phyloP scores from a whole-genome alignment of 1,139 yeast species.

The Yamadazyma blattariae region DNA sequence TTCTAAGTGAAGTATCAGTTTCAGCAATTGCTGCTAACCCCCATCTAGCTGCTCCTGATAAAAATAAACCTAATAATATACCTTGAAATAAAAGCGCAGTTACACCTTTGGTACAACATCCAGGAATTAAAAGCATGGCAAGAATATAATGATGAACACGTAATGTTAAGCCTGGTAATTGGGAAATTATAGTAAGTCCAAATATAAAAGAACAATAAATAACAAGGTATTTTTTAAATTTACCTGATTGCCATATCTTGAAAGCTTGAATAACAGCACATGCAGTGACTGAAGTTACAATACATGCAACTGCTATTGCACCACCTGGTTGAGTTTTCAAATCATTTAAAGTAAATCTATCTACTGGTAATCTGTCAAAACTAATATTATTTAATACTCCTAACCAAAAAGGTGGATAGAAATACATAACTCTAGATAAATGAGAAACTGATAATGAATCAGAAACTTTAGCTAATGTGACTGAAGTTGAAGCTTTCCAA shows the following conservation, averaged over 20 bases:
- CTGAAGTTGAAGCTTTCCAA: slow-evolving; percentile 56
- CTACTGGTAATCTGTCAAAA: slow-evolving; percentile 85
- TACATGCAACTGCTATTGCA: slow-evolving; percentile 54
- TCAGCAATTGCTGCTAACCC: slow-evolving; percentile 89
- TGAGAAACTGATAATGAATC: slow-evolving; percentile 31
- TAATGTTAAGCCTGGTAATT: slow-evolving; percentile 67
- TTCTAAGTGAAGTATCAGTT: slow-evolving; percentile 60
- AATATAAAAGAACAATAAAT: slow-evolving; percentile 50
- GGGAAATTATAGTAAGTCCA: slow-evolving; percentile 45
- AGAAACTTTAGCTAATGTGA: slow-evolving; percentile 30
- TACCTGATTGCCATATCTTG: slow-evolving; percentile 77
- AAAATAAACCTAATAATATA: slow-evolving; percentile 70
- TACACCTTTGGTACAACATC: slow-evolving; percentile 76
- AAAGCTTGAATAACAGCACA: slow-evolving; percentile 75
- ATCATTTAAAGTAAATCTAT: slow-evolving; percentile 71
- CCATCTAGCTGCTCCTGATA: slow-evolving; percentile 91
- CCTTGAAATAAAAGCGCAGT: slow-evolving; percentile 80
- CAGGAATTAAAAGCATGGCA: slow-evolving; percentile 78
- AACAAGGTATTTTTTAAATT: slow-evolving; percentile 54
- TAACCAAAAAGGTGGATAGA: slow-evolving; percentile 84
- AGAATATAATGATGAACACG: slow-evolving; percentile 88
- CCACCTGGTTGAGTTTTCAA: slow-evolving; percentile 78
- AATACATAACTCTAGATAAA: slow-evolving; percentile 54
- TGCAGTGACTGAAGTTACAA: slow-evolving; percentile 41
- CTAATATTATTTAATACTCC: slow-evolving; percentile 86